These are phyloP conservation scores for Leccinum arenicola DNA, from an alignment of 768 basidiomycete genomes.

Conservation along the genomic window DNA sequence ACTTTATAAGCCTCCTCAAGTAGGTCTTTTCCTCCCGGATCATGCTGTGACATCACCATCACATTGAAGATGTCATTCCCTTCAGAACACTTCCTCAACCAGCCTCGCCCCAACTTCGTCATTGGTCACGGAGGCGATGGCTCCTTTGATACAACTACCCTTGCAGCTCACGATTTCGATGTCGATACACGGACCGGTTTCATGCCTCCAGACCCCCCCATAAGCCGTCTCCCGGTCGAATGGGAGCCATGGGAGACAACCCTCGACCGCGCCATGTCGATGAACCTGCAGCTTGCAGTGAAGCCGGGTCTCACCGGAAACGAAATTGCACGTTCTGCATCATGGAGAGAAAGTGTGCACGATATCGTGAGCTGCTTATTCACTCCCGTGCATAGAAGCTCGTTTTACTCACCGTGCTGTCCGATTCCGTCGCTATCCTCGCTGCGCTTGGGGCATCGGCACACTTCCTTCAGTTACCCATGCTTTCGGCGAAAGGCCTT, in stretches of 20 bases:
- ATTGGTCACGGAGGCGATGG: constrained; percentile 20
- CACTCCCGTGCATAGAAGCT: background rate
- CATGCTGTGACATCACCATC: background rate
- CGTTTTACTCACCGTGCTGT: background rate
- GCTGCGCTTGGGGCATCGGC: background rate
- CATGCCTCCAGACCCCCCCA: constrained; percentile 77
- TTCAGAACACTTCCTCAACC: constrained; percentile 34
- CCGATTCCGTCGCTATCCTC: background rate
- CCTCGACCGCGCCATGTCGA: constrained; percentile 48
- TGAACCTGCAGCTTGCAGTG: constrained; percentile 53
- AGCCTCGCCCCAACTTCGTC: constrained; percentile 32
- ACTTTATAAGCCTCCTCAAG: background rate
- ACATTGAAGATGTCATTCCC: constrained; percentile 11
- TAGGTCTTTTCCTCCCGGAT: background rate
- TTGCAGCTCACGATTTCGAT: constrained; percentile 87
- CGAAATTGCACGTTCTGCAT: constrained; percentile 41
- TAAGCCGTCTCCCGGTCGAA: constrained; percentile 52
- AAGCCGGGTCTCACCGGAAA: constrained; percentile 38
- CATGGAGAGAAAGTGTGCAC: constrained; percentile 54
- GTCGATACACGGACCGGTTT: constrained; percentile 91
- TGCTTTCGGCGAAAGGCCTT: constrained; percentile 47
- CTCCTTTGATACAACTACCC: constrained; percentile 52
- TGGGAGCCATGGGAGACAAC: constrained; percentile 75
- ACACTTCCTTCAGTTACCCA: constrained; percentile 45
- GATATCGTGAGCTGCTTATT: constrained; percentile 37